Evolutionary conservation across 768 basidiomycete genomes (phyloP), one percentile per base, ranked within the genome.

Genomic region (Psilocybe cubensis): DNA sequence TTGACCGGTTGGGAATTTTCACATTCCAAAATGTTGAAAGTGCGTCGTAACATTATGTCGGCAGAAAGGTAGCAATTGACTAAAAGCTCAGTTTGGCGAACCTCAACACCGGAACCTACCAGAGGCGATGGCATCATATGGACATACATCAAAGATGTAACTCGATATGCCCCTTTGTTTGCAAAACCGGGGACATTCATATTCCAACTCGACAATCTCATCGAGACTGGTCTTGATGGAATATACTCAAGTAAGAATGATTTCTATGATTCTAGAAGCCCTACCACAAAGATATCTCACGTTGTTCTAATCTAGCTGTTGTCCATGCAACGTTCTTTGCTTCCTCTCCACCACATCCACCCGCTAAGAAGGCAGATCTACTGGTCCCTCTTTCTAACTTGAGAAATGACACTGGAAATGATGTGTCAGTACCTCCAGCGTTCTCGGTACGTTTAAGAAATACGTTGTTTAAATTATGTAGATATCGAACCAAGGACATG

Each of bases 1-100:
- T 82, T 57, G 89, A 90, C 65, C 82, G 89, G 12, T 76, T 91
- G 5, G 88, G 82, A 1, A 81, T 85, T 14, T 88, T 93, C 63
- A 88, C 87, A 4, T 87, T 91, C 66, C 84, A 89, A 28, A 86
- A 90, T 64, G 88, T 89, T 6, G 91, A 92, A 69, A 89, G 87
- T 89, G 63, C 58, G 84, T 43, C 40, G 18, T 20, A 12, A 10
- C 51, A 29, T 24, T 7, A 17, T 31, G 23, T 35, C 3, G 4
- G 11, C 29, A 23, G 18, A 4, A 14, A 38, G 4, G 11, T n/a
- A 18, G 33, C 46, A 48, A 18, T 35, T 51, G 24, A 51, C 23
- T 24, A 33, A 45, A 57, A 10, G n/a, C 40, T 38, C 7, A 89
- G 88, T 91, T 49, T 91, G 90, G 91, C 79, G 91, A 33, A 91